phyloP scores from a whole-genome alignment of 1,139 yeast species.

The Trichomonascaceae sp. region DNA sequence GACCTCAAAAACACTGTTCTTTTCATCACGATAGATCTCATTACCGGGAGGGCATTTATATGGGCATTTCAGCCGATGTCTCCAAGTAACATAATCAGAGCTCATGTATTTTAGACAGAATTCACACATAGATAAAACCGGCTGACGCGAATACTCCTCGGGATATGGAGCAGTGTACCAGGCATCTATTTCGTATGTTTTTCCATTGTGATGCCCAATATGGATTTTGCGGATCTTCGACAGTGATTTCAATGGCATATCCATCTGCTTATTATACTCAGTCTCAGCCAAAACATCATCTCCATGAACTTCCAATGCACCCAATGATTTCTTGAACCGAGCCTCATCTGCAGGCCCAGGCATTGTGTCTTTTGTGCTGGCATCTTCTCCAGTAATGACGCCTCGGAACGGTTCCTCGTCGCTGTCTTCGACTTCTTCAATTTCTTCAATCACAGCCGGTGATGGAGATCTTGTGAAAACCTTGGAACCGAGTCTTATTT shows the following conservation, averaged over 20 bases:
- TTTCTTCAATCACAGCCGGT: constrained; percentile 14
- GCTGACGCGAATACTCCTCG: constrained; percentile 65
- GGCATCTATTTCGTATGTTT: constrained; percentile 64
- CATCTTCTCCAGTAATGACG: constrained; percentile 50
- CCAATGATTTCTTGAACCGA: constrained; percentile 39
- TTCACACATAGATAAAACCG: constrained; percentile 70
- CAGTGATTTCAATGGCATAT: constrained; percentile 1
- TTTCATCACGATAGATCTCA: constrained; percentile 71
- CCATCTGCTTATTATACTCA: background rate
- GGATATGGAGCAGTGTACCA: constrained; percentile 97
- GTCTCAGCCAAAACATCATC: constrained; percentile 16
- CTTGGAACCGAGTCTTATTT: background rate
- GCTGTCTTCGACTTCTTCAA: constrained; percentile 22
- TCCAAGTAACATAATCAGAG: constrained; percentile 56
- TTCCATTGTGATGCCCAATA: constrained; percentile 58
- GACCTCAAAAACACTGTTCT: constrained; percentile 74
- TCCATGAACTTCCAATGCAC: constrained; percentile 27
- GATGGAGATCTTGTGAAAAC: constrained; percentile 1
- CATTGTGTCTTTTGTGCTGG: constrained; percentile 54
- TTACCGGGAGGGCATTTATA: constrained; percentile 79
- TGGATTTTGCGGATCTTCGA: constrained; percentile 40
- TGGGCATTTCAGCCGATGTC: constrained; percentile 72
- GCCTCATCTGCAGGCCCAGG: constrained; percentile 51
- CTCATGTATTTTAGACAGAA: constrained; percentile 78
- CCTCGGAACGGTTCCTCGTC: constrained; percentile 55